Evolutionary conservation across 768 basidiomycete genomes (phyloP), one percentile per base, ranked within the genome.

Genomic region (Hygrophorus russula): DNA sequence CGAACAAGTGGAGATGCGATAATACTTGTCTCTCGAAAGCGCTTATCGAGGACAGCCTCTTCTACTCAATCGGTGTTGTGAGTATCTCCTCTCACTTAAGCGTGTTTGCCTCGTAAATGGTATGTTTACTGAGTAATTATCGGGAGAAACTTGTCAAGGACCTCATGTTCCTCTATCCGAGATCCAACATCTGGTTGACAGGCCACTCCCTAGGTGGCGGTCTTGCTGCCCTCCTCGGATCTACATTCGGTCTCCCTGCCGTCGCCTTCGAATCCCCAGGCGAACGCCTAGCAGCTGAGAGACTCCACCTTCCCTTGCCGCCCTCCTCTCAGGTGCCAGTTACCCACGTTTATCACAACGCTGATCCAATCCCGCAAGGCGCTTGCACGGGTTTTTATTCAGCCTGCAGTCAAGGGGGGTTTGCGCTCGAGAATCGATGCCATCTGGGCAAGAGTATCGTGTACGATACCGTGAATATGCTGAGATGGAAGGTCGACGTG

Each of bases 161-260:
- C 57, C 69, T 98, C 38, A 75, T 81, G 5, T 73, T 72, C 41
- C 69, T 91, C 58, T 94, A 93, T 56, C 93, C 94, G 0, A 59
- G 71, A 28, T 68, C 91, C 30, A 81, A 82, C 46, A 79, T 99
- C 46, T 97, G 94, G 93, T 61, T 98, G 1, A 76, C 79, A 5
- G 91, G 90, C 45, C 86, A 88, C 56, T 86, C 88, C 35, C 74
- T 98, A 10, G 94, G 94, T n/a, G 94, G 94, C 2, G 69, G 88
- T 0, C 60, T 99, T 4, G 84, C 92, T 3, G 79, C 85, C 9
- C 74, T 99, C n/a, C 69, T 97, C 5, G 92, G 87, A 0, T 70
- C 79, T 1, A 93, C 94, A 0, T 99, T 92, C 55, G 94, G 94
- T 28, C 74, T 77, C 3, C 94, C 94, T 0, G 86, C 82, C 10